phyloP scores from a whole-genome alignment of 495 filamentous ascomycete species.

The Neurospora sp. region DNA sequence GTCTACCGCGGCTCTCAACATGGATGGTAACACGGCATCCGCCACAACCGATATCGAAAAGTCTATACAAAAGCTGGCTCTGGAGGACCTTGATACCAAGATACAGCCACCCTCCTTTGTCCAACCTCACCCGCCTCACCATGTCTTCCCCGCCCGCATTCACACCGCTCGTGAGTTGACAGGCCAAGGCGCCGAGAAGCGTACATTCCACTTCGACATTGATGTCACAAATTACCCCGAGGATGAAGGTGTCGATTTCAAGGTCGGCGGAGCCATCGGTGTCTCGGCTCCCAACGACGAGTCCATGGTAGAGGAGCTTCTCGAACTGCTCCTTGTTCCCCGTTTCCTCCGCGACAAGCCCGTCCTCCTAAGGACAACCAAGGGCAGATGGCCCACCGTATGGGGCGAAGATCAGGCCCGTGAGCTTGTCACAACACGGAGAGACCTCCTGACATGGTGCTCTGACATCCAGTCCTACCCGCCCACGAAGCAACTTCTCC shows the following conservation, averaged over 20 bases:
- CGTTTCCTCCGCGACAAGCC: slow-evolving; percentile 71
- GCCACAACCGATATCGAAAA: slow-evolving; percentile 11
- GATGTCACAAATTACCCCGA: slow-evolving; percentile 93
- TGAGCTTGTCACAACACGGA: slow-evolving; percentile 73
- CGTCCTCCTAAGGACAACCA: slow-evolving; percentile 62
- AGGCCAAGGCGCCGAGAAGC: slow-evolving; percentile 82
- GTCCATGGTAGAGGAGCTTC: slow-evolving; percentile 67
- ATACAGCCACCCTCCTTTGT: slow-evolving; percentile 79
- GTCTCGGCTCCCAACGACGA: slow-evolving; percentile 79
- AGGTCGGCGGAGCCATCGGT: slow-evolving; percentile 92
- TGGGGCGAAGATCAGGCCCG: slow-evolving; percentile 89
- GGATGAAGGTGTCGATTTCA: slow-evolving; percentile 81
- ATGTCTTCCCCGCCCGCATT: slow-evolving; percentile 78
- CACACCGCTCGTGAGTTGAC: slow-evolving; percentile 79
- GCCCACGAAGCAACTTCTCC: slow-evolving; percentile 79
- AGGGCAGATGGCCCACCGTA: slow-evolving; percentile 90
- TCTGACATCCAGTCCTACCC: slow-evolving; percentile 86
- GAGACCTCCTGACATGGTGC: slow-evolving; percentile 91
- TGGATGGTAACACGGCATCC: slow-evolving; percentile 1
- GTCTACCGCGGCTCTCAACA: slow-evolving; percentile 21
- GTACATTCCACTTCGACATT: slow-evolving; percentile 93
- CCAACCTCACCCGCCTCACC: slow-evolving; percentile 87
- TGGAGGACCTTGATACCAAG: slow-evolving; percentile 33
- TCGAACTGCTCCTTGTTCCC: slow-evolving; percentile 70
- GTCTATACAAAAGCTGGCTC: slow-evolving; percentile 17